These are phyloP conservation scores for Suzukiozyma palmioleophila DNA, from an alignment of 1,139 yeast species.

Conservation along the genomic window DNA sequence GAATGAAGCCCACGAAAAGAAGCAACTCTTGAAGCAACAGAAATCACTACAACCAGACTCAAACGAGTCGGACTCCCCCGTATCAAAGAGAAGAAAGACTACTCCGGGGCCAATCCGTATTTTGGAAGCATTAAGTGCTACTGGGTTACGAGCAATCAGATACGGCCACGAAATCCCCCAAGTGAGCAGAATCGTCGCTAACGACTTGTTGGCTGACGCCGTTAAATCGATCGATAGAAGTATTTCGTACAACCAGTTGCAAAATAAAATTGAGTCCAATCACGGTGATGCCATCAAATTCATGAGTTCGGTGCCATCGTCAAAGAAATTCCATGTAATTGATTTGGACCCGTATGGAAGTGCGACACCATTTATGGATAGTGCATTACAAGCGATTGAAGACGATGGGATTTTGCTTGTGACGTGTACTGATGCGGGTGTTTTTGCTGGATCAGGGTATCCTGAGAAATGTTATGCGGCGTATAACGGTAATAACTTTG, in stretches of 20 bases:
- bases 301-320: constrained; percentile 51
- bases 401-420: constrained; percentile 83
- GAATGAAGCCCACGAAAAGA: constrained; percentile 24
- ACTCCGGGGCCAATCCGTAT: constrained; percentile 41
- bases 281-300: constrained; percentile 84
- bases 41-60: neutral
- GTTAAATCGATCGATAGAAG: constrained; percentile 77
- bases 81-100: constrained; percentile 23
- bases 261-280: constrained; percentile 53
- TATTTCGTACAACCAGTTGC: constrained; percentile 59
- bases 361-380: constrained; percentile 90
- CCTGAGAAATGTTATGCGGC: constrained; percentile 95
- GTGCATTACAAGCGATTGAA: constrained; percentile 75
- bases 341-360: constrained; percentile 98
- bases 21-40: constrained; percentile 4
- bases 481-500: constrained; percentile 72
- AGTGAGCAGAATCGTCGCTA: constrained; percentile 72
- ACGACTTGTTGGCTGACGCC: constrained; percentile 82
- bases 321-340: constrained; percentile 66
- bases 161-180: constrained; percentile 87
- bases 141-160: constrained; percentile 90
- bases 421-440: constrained; percentile 95
- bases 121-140: constrained; percentile 88
- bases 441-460: constrained; percentile 90
- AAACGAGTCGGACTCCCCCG: neutral